phyloP scores from a whole-genome alignment of 1,139 yeast genomes.

The Nakaseomyces delphensis region DNA sequence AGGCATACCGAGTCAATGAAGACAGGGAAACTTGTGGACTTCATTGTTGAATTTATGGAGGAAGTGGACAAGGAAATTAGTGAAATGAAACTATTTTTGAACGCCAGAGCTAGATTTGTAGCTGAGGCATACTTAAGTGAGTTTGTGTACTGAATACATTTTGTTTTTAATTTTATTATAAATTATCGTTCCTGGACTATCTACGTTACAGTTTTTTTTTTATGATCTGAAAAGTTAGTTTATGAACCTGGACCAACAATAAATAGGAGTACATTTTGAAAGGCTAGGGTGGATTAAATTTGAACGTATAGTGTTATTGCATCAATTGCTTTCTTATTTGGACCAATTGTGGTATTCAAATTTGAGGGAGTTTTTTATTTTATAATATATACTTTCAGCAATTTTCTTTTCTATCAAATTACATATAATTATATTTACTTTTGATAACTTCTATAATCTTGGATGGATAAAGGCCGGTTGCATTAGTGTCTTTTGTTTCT shows the following conservation, averaged over 20 bases:
- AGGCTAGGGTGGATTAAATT: too few species aligned
- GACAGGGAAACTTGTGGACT: slow-evolving; percentile 90
- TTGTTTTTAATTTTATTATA: too few species aligned
- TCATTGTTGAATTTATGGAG: slow-evolving; percentile 96
- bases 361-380: too few species aligned
- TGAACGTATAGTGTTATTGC: too few species aligned
- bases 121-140: slow-evolving; percentile 79
- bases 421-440: neutral
- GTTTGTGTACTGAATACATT: slow-evolving; percentile 29
- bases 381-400: too few species aligned
- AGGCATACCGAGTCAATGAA: slow-evolving; percentile 94
- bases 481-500: slow-evolving; percentile 4
- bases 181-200: too few species aligned
- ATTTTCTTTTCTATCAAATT: neutral
- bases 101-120: slow-evolving; percentile 95
- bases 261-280: too few species aligned
- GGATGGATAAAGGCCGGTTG: neutral
- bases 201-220: too few species aligned
- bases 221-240: too few species aligned
- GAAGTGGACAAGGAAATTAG: slow-evolving; percentile 98
- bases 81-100: slow-evolving; percentile 93
- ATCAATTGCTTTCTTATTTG: too few species aligned
- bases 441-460: neutral
- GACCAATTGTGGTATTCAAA: too few species aligned
- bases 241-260: too few species aligned